Evolutionary conservation across 352 stramenopile genomes (phyloP).

Genomic region (Pythium dissimile): DNA sequence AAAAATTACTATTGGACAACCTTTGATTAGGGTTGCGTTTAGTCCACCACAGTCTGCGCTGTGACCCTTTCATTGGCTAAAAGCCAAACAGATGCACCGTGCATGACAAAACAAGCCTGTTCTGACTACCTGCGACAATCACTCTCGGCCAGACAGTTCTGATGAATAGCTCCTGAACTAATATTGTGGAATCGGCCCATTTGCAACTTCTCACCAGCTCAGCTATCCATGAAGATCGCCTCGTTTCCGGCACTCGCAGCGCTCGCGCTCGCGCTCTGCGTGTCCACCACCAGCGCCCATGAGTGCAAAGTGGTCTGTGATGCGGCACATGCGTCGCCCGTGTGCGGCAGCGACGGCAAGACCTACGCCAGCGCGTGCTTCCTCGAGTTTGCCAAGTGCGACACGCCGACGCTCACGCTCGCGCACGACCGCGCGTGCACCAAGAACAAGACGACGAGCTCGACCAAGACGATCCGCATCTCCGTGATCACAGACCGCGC

Average conservation of each 20-base stretch:
- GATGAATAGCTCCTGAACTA: background rate
- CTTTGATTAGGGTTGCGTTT: background rate
- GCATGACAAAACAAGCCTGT: background rate
- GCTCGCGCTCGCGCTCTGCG: constrained; percentile 4
- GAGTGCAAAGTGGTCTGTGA: constrained; percentile 24
- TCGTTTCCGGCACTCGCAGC: background rate
- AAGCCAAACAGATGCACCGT: background rate
- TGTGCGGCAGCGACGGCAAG: constrained; percentile 34
- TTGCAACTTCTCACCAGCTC: background rate
- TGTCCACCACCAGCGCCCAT: constrained; percentile 2
- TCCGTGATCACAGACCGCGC: constrained; percentile 1
- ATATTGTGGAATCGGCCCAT: background rate
- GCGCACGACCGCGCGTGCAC: constrained; percentile 5
- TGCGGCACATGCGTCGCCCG: constrained; percentile 12
- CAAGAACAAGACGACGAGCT: background rate
- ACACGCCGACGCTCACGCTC: constrained; percentile 9
- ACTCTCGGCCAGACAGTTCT: background rate
- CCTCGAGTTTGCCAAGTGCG: constrained; percentile 23
- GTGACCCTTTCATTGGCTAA: background rate
- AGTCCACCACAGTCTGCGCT: background rate
- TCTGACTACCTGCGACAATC: constrained; percentile 6
- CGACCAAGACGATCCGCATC: constrained; percentile 9
- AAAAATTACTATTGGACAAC: background rate
- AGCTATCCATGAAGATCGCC: constrained; percentile 5
- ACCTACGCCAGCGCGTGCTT: constrained; percentile 29